Conservation (phyloP, 805 yeast species). For the Candida namnaoensis region DNA sequence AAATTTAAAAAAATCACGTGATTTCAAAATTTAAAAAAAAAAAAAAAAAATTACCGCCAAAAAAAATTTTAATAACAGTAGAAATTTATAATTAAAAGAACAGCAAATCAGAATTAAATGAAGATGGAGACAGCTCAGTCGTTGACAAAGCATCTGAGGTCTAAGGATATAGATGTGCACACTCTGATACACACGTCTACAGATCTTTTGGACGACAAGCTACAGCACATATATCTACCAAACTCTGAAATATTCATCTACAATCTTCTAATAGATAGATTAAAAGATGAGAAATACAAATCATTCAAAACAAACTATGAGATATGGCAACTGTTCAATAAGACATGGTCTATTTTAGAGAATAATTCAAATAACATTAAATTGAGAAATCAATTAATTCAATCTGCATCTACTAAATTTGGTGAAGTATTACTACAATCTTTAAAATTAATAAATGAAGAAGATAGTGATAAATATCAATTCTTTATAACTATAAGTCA, state of each 20-base stretch:
- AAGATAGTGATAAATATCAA: neutral
- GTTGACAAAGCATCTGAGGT: constrained; percentile 49
- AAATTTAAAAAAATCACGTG: no score
- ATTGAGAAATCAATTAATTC: constrained; percentile 31
- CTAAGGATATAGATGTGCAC: constrained; percentile 34
- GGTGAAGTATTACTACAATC: constrained; percentile 26
- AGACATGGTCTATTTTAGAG: constrained; percentile 29
- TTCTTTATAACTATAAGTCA: constrained; percentile 4
- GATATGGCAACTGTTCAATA: constrained; percentile 43
- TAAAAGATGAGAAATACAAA: constrained; percentile 37
- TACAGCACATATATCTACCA: constrained; percentile 38
- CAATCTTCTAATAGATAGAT: constrained; percentile 51
- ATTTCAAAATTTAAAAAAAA: no score
- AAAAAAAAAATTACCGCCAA: no score
- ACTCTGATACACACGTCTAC: constrained; percentile 30
- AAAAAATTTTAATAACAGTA: no score
- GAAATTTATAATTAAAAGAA: no score
- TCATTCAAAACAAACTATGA: constrained; percentile 31
- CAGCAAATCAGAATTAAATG: no score
- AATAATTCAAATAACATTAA: constrained; percentile 11
- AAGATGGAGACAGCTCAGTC: constrained; percentile 33
- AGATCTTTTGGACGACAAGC: constrained; percentile 23
- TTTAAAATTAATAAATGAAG: constrained; percentile 1
- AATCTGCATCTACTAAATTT: constrained; percentile 25
- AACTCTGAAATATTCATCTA: constrained; percentile 44